phyloP scores from a whole-genome alignment of 805 yeast species.

The Starmerella bombicola region DNA sequence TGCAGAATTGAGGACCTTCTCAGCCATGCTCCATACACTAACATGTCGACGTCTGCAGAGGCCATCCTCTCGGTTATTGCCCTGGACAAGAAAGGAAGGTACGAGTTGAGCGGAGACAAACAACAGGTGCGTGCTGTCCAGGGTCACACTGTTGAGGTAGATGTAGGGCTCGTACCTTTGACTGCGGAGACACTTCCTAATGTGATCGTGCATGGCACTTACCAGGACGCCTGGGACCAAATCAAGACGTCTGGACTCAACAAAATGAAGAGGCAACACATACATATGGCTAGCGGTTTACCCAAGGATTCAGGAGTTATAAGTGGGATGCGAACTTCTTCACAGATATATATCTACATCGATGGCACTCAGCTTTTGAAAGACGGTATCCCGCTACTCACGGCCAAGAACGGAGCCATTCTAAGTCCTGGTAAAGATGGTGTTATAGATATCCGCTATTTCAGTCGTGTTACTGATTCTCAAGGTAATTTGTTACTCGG shows the following conservation, averaged over 20 bases:
- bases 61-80: constrained; percentile 53
- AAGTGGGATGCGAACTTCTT: constrained; percentile 59
- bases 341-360: constrained; percentile 49
- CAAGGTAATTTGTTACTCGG: no score
- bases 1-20: constrained; percentile 44
- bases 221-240: constrained; percentile 33
- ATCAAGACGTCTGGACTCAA: constrained; percentile 49
- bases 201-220: constrained; percentile 72
- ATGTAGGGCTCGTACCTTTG: constrained; percentile 34
- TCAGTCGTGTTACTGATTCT: constrained; percentile 32
- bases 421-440: constrained; percentile 56
- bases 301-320: constrained; percentile 38
- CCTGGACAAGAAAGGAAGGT: constrained; percentile 60
- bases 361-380: constrained; percentile 41
- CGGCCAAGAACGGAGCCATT: constrained; percentile 64
- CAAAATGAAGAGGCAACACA: constrained; percentile 66
- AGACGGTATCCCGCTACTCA: constrained; percentile 40
- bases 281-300: constrained; percentile 64
- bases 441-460: constrained; percentile 34
- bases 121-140: constrained; percentile 71
- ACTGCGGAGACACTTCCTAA: constrained; percentile 36
- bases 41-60: constrained; percentile 40
- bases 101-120: constrained; percentile 33
- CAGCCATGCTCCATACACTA: constrained; percentile 44
- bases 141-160: constrained; percentile 64